Base-by-base conservation (phyloP, 306 rosid species). In the Lathyrus aphaca region DNA sequence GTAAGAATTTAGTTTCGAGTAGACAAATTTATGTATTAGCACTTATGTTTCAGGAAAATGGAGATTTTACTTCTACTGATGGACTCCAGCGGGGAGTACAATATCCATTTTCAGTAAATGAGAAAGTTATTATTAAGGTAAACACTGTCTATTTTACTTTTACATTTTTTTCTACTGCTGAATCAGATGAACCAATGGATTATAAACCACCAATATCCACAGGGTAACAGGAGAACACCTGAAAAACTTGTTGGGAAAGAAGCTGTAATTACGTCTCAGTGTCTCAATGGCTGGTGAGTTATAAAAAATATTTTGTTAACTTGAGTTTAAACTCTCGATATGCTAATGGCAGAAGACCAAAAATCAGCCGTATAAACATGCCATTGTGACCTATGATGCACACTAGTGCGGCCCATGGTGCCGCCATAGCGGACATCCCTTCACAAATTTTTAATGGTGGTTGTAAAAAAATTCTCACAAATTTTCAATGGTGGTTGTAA, bases 221-320 rank as follows among this genome's bases (percentile, higher is more conserved):
- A 94, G 99, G 99, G 99, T 63, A 94, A 94, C 75, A 81, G 85
- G 80, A 87, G 99, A 72, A 94, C 99, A 16, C 97, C 99, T 16
- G 99, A 94, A 73, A 94, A 91, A 84, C 86, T 91, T 86, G 99
- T 94, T 76, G 99, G 99, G 68, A 94, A 94, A 85, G 99, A 94
- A 83, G 99, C 99, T 25, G 82, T 94, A 81, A 94, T 94, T 74
- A 94, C 97, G 21, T 91, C 99, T 60, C 99, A 94, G 82, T 91
- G 99, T 84, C 99, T 94, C 68, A 94, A 94, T 86, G 99, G 99
- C 87, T 94, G 99, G 99, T 94, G 76, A 87, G 96, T 86, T 70
- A 42, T 18, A 50, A 38, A 53, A 53, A 82, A 38, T 66, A 74
- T 37, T 68, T 69, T 77, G 44, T 44, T 73, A 64, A 63, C 43